Evolutionary conservation across 108 stramenopile genomes (phyloP), one percentile per base, ranked within the genome.

Genomic region (Pseudonitzschia multistriata): DNA sequence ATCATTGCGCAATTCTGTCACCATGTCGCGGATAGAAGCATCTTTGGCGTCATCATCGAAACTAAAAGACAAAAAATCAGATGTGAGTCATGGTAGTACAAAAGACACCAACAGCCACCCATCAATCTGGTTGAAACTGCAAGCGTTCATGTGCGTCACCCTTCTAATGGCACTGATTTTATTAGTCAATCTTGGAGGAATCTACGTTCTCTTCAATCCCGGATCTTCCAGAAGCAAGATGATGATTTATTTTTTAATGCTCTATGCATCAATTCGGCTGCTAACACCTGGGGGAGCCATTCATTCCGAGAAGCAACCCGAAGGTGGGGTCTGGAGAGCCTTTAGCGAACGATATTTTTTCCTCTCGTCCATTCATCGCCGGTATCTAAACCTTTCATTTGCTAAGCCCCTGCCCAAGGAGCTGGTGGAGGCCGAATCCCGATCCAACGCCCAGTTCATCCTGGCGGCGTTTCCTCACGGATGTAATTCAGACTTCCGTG

Each of bases 381-480:
- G 50, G 7, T 52, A 52, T 52, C 25, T 52, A 24, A 25, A 25
- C 8, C 50, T 52, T 2, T 22, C 24, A 10, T 25, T 52, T 52
- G 2, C 7, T 24, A 25, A 52, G 42, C 42, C 25, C 50, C 25
- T 52, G 2, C 50, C 50, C 4, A 11, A 11, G 7, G 22, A 52
- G 8, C 8, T 52, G 8, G 25, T 52, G 24, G 50, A 52, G 25
- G 50, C 50, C 11, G 50, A 52, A 25, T 22, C 50, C 50, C 21
- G 8, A 52, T 8, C 21, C 21, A 19, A 52, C 19, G 50, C 50
- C 7, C 81, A 82, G 52, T 75, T 74, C 49, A 24, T 82, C 21
- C 64, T 76, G 4, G 78, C 78, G n/a, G 68, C 59, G 6, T 74
- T 74, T 49, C 78, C 81, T 7, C 78, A 79, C 52, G 81, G 81